phyloP scores from a whole-genome alignment of 2,329 filamentous ascomycete species.

The Phialocephala sp. region DNA sequence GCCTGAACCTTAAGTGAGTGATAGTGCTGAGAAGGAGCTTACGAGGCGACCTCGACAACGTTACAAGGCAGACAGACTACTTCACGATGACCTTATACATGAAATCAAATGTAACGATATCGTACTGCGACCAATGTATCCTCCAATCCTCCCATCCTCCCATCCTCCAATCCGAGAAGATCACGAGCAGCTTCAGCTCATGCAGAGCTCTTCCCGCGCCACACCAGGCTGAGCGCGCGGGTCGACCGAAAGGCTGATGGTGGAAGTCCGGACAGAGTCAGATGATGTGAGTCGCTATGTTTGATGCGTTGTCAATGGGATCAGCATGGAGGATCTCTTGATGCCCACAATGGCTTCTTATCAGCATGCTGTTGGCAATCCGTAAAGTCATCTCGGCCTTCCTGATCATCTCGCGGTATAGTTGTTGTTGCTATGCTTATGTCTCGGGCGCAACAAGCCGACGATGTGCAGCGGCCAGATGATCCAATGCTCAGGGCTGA shows the following conservation, averaged over 20 bases:
- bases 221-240: slow-evolving; percentile 7
- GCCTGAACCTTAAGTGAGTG: neutral
- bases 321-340: neutral
- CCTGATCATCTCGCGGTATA: neutral
- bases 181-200: slow-evolving; percentile 10
- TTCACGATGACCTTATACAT: neutral
- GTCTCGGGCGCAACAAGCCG: slow-evolving; percentile 10
- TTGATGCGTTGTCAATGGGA: slow-evolving; percentile 4
- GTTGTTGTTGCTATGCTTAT: slow-evolving; percentile 7
- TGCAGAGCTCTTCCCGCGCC: neutral
- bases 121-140: slow-evolving; percentile 1
- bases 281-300: slow-evolving; percentile 7
- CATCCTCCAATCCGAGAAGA: neutral
- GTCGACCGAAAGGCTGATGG: neutral
- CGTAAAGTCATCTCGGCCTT: neutral
- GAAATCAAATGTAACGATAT: neutral
- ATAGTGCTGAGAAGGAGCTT: slow-evolving; percentile 3
- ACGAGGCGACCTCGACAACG: neutral
- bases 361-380: neutral
- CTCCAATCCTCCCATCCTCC: too few relatives aligned
- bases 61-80: slow-evolving; percentile 8
- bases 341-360: neutral
- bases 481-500: slow-evolving; percentile 12
- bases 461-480: slow-evolving; percentile 1
- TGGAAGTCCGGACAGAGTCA: slow-evolving; percentile 2